Conservation (phyloP, 495 filamentous ascomycete species). For the Neurospora africana region DNA sequence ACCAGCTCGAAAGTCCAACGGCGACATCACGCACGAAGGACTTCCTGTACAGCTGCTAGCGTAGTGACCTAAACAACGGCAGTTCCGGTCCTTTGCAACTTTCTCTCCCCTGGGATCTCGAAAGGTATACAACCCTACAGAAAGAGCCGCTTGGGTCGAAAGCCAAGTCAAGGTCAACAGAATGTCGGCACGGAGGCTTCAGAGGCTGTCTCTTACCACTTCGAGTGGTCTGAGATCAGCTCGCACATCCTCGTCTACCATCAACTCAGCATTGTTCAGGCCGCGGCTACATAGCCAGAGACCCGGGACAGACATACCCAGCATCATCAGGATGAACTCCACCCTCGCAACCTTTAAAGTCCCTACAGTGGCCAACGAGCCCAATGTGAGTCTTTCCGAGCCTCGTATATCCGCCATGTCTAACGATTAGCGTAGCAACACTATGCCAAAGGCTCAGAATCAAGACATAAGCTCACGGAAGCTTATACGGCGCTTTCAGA, state of each 20-base stretch:
- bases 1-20: not conserved
- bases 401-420: not conserved
- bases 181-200: not conserved
- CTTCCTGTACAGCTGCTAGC: not conserved
- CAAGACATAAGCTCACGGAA: constrained; percentile 61
- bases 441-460: constrained; percentile 70
- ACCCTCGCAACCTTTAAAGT: constrained; percentile 71
- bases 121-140: not conserved
- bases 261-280: not conserved
- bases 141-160: not conserved
- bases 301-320: not conserved
- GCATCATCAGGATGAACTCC: constrained; percentile 14
- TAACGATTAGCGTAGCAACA: constrained; percentile 52
- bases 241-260: not conserved
- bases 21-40: not conserved
- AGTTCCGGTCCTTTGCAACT: not conserved
- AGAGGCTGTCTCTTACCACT: not conserved
- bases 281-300: not conserved
- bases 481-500: constrained; percentile 54
- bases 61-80: not conserved
- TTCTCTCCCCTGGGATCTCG: not conserved
- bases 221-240: not conserved
- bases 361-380: constrained; percentile 81
- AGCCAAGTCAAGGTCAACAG: not conserved
- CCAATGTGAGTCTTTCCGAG: constrained; percentile 56